Percentiles rank a stretch among this genome's conserved stretches.
Evolutionary conservation across 371 early-diverging fungal genomes (phyloP).

Genomic region (Haplosporangium sp.): DNA sequence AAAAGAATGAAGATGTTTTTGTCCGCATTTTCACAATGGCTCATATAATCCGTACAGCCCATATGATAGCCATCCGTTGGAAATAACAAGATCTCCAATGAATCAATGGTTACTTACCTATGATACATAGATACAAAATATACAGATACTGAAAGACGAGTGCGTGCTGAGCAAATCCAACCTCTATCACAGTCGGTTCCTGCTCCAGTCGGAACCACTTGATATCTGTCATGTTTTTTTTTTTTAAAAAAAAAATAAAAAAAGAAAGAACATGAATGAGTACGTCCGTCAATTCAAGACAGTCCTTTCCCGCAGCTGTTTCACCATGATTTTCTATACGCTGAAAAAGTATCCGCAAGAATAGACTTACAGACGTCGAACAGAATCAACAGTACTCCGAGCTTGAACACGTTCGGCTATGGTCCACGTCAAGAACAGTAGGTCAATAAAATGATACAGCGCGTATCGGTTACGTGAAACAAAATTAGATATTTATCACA

Average conservation of each 20-base stretch:
- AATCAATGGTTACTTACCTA: conserved; percentile 5
- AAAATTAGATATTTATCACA: neutral
- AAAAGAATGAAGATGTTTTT: too few species aligned
- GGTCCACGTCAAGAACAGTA: neutral
- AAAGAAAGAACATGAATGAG: neutral
- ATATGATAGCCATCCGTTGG: too few species aligned
- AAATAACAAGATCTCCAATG: neutral
- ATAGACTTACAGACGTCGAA: conserved; percentile 86
- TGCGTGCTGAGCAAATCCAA: conserved; percentile 69
- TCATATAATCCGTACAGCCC: too few species aligned
- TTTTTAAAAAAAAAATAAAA: too few species aligned
- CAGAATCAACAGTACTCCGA: conserved; percentile 83
- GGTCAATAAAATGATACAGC: neutral
- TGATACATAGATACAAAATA: conserved; percentile 78
- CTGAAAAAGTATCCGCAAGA: too few species aligned
- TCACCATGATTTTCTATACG: too few species aligned
- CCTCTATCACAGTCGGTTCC: conserved; percentile 62
- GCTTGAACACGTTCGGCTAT: conserved; percentile 78
- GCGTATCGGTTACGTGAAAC: neutral
- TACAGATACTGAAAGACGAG: conserved; percentile 83
- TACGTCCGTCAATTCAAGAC: too few species aligned
- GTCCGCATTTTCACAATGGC: too few species aligned
- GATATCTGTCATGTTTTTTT: conserved; percentile 67
- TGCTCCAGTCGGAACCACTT: conserved; percentile 92
- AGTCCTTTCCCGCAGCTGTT: too few species aligned